Base-by-base conservation (phyloP, 345 rosid genomes). In the Ceriops zippeliana region DNA sequence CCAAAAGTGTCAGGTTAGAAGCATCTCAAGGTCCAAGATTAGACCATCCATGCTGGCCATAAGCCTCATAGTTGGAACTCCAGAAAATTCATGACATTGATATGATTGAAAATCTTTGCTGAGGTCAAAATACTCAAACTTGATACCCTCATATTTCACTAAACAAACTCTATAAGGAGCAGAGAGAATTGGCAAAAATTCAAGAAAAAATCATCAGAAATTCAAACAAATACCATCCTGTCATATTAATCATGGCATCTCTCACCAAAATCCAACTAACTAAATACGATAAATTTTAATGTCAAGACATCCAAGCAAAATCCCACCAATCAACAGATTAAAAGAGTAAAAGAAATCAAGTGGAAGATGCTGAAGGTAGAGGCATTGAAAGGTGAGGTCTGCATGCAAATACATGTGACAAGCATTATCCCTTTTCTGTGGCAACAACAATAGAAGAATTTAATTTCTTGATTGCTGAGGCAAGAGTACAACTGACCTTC, bases 401-500 rank as follows among this genome's bases (percentile, higher is more conserved):
- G 3, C 28, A 35, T n/a, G n/a, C 26, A 56, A 56, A 21, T 56
- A 16, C 17, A 22, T 16, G 13, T 8, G 28, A 21, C 19, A 27
- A 56, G 31, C 7, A 5, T 8, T 13, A 21, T 24, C 28, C 59
- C 59, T 56, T 17, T 22, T 54, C 15, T n/a, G 15, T 7, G 15
- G 58, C 58, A 7, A 22, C 16, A 54, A 16, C 27, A 3, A 54
- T n/a, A 54, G 28, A 22, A 54, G 5, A 54, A 22, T n/a, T 7
- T 3, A 3, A 22, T 54, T 16, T 24, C 59, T 28, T 17, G 32
- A 24, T 37, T 67, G 49, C 34, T 17, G 57, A 70, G 69, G 47
- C 34, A 53, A 70, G 21, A 49, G 53, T n/a, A 67, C 58, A 74
- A 80, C 87, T 38, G 76, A 95, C 99, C 97, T 90, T 87, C 56